phyloP scores from a whole-genome alignment of 2,329 filamentous ascomycete genomes.

The Colletotrichum sojae region DNA sequence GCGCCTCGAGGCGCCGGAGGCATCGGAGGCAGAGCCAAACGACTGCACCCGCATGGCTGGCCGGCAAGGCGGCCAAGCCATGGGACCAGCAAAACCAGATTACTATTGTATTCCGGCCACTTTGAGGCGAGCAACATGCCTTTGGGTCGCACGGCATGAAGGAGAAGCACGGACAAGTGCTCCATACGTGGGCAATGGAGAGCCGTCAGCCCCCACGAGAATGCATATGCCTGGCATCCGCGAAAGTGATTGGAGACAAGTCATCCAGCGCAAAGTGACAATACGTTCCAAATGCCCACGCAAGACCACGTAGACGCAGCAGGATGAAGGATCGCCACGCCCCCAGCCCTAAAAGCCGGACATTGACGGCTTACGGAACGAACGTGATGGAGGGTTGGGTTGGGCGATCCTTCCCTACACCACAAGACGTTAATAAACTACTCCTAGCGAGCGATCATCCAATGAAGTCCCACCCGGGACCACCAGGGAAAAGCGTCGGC shows the following conservation, averaged over 20 bases:
- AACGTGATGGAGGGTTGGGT: not conserved
- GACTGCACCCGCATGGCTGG: conserved; percentile 9
- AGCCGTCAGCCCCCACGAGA: conserved; percentile 15
- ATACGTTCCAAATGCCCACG: conserved; percentile 12
- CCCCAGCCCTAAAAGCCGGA: not conserved
- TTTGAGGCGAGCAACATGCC: conserved; percentile 10
- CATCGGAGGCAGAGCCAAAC: not conserved
- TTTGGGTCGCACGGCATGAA: conserved; percentile 7
- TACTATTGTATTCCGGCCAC: not conserved
- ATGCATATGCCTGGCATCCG: conserved; percentile 1
- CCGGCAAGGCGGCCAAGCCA: conserved; percentile 7
- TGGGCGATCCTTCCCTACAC: not conserved
- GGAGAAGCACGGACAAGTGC: not conserved
- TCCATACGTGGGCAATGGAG: conserved; percentile 6
- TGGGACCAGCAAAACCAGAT: conserved; percentile 20
- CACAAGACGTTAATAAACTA: not conserved
- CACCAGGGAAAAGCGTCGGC: conserved; percentile 6
- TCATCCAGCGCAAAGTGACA: conserved; percentile 2
- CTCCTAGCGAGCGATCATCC: conserved; percentile 4
- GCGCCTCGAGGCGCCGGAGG: not conserved
- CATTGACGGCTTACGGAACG: conserved; percentile 1
- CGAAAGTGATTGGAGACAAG: conserved; percentile 5
- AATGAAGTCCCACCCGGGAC: conserved; percentile 2
- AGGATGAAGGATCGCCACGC: conserved; percentile 7
- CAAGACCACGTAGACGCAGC: conserved; percentile 8